Evolutionary conservation across 108 stramenopile genomes (phyloP), one percentile per base, ranked within the genome.

Genomic region (Seminavis robusta): DNA sequence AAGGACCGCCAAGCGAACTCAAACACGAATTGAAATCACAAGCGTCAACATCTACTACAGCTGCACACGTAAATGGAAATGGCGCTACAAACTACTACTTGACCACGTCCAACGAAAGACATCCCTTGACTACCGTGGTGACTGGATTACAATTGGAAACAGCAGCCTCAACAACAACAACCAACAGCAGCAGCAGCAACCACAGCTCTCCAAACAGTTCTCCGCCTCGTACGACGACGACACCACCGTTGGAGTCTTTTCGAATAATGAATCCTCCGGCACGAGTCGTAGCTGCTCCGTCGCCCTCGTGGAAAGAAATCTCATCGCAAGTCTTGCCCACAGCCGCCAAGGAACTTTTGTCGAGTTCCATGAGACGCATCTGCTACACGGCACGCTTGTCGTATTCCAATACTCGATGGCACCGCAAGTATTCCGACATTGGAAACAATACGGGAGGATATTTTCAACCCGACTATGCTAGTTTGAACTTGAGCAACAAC

Each of bases 401-500:
- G 0, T 74, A 75, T 28, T 25, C 61, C 0, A 63, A 59, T 17
- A 61, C 61, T 7, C 61, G 62, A 34, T 71, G 74, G 74, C 59
- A 71, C 30, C 73, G 73, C 20, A 58, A 75, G 37, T 80, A 80
- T 41, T 65, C 60, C 19, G 79, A 80, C 30, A 43, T 80, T 11
- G 79, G 79, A 3, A 67, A 67, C 25, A 56, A 65, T 39, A 33
- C 47, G 6, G 56, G 58, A 25, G 79, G 79, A 8, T 64, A 55
- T 55, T 45, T 69, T 66, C 39, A 42, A 26, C 44, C 28, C 59
- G 21, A 8, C 24, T 5, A 36, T 45, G 8, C 44, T 19, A 13
- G 15, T 21, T 11, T 20, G 16, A 15, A 39, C 19, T 46, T 24
- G 19, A 29, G 8, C 15, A 4, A 25, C 2, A 2, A 4, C 20